Base-by-base conservation (phyloP, 2,329 filamentous ascomycete species). In the Talaromyces sp. region DNA sequence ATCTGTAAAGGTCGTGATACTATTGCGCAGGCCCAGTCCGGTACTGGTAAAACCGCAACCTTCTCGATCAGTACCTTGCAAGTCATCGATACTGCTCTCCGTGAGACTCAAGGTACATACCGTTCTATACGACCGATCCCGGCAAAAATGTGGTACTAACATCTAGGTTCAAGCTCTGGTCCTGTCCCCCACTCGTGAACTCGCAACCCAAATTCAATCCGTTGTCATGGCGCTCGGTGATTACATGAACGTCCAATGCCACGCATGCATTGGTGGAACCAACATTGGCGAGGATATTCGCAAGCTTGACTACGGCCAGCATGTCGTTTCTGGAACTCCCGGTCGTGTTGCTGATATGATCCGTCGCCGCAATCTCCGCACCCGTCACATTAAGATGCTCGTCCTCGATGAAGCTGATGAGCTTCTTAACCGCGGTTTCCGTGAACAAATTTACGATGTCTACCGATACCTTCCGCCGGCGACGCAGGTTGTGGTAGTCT, bases 261-360 rank as follows among this genome's bases (percentile, higher is more conserved):
- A 99, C 77, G 94, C 94, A 74, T 99, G 94, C 81, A 97, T 99
- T 79, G 94, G 94, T 78, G 94, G 95, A 71, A 99, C 94, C 77
- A 94, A 89, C 76, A 91, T 99, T 66, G 90, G 94, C 75, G 95
- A 99, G 62, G 94, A 97, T 81, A 97, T 97, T 88, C 95, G 94
- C 84, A 90, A 91, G 68, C 90, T 99, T 61, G 86, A 92, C 77
- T 91, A 97, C 57, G 95, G 94, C 61, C 93, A 91, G 67, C 94
- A 97, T 81, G 89, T 99, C 72, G 92, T 99, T 68, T 92, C 97
- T 67, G 94, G 95, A 75, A 99, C 95, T 55, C 94, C 94, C 66
- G 94, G 94, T 68, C 95, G 95, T 88, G 94, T 99, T 68, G 90
- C 96, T 44, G 94, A 99, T 82, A 97, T 99, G 95, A 99, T 99